phyloP scores from a whole-genome alignment of 805 yeast species.

The Teunomyces tritomae region DNA sequence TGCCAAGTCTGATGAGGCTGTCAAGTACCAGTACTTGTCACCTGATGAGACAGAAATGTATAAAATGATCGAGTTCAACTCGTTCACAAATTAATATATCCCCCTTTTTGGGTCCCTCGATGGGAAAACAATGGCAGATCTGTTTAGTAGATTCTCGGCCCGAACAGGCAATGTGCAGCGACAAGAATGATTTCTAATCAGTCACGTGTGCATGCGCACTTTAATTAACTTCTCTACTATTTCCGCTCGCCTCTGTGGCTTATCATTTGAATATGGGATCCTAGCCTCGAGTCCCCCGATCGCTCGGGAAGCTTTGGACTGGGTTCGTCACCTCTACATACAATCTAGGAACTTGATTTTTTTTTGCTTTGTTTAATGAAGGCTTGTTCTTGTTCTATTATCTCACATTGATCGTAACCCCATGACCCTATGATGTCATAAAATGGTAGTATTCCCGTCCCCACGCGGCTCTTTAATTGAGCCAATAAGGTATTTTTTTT shows the following conservation, averaged over 20 bases:
- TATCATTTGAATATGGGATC: background rate
- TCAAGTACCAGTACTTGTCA: slow-evolving; percentile 9
- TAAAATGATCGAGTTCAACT: slow-evolving; percentile 26
- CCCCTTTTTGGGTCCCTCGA: background rate
- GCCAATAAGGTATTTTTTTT: background rate
- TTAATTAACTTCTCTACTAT: background rate
- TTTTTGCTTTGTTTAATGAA: no score
- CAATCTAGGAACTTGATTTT: background rate
- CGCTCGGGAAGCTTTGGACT: background rate
- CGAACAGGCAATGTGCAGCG: no score
- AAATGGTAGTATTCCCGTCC: background rate
- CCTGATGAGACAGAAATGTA: slow-evolving; percentile 15
- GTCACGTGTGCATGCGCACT: background rate
- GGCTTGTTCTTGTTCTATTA: no score
- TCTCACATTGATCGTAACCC: no score
- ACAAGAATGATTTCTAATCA: background rate
- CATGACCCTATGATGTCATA: background rate
- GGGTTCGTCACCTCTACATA: background rate
- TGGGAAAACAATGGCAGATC: no score
- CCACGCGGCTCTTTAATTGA: background rate
- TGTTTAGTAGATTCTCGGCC: no score
- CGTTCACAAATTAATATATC: slow-evolving; percentile 21
- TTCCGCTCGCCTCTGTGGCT: background rate
- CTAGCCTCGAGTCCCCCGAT: background rate
- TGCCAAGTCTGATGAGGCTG: background rate